Percentiles rank a stretch among this genome's conserved stretches.
Conservation (phyloP, 495 filamentous ascomycete species). For the Podospora appendiculata region DNA sequence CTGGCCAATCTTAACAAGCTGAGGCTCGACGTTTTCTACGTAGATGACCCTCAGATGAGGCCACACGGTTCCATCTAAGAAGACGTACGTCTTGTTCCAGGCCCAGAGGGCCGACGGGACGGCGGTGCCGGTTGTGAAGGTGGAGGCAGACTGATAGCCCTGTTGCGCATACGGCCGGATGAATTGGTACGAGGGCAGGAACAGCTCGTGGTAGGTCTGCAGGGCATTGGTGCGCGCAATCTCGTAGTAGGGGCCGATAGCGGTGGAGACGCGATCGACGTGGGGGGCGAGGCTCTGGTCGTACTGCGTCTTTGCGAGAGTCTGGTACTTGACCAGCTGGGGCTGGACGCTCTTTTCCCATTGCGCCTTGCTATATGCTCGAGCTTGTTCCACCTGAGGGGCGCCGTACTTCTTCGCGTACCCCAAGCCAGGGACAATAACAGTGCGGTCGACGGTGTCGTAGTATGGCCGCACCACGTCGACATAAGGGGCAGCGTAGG, state of each 20-base stretch:
- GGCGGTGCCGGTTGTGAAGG: constrained; percentile 60
- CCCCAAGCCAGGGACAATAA: constrained; percentile 58
- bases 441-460: constrained; percentile 50
- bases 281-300: constrained; percentile 63
- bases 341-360: constrained; percentile 75
- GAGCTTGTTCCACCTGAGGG: constrained; percentile 60
- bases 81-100: constrained; percentile 57
- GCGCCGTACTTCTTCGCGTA: constrained; percentile 71
- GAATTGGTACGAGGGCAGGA: constrained; percentile 68
- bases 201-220: constrained; percentile 58
- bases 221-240: constrained; percentile 51
- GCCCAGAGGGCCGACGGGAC: constrained; percentile 64
- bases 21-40: constrained; percentile 87
- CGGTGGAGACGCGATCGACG: constrained; percentile 49
- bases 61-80: constrained; percentile 68
- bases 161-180: constrained; percentile 66
- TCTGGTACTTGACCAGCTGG: constrained; percentile 55
- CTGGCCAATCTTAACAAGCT: constrained; percentile 86
- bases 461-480: constrained; percentile 71
- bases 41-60: constrained; percentile 73
- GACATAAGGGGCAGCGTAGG: constrained; percentile 76
- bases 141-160: constrained; percentile 56
- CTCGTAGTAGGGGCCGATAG: constrained; percentile 63
- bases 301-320: constrained; percentile 57
- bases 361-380: constrained; percentile 55